Percentiles rank a stretch among this genome's conserved stretches.
These are phyloP conservation scores for Solanum hybrid DNA, from an alignment of 305 asterid species.

Conservation along the genomic window DNA sequence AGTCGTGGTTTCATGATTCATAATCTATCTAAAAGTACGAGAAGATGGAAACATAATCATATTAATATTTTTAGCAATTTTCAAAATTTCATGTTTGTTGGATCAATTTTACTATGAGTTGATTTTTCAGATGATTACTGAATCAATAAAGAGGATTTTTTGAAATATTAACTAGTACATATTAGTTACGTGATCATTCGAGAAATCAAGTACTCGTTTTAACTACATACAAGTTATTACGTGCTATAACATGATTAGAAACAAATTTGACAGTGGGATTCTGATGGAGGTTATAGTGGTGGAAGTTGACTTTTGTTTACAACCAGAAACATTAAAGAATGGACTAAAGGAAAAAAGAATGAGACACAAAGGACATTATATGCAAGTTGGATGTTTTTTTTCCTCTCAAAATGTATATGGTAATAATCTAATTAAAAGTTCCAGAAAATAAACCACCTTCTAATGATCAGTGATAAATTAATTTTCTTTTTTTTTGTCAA, in stretches of 20 bases:
- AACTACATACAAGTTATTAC: neutral
- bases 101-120: neutral
- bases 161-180: neutral
- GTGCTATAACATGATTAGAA: neutral
- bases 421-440: neutral
- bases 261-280: neutral
- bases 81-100: neutral
- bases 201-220: neutral
- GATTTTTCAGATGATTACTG: neutral
- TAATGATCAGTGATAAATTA: neutral
- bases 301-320: constrained; percentile 1
- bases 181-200: neutral
- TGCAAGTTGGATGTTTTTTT: neutral
- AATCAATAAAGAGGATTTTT: no score
- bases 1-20: neutral
- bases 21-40: neutral
- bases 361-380: neutral
- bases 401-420: neutral
- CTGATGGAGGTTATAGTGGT: neutral
- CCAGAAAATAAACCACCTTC: neutral
- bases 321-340: neutral
- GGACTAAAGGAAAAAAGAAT: neutral
- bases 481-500: neutral
- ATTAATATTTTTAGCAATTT: neutral
- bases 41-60: neutral